phyloP scores from a whole-genome alignment of 768 basidiomycete genomes.

The Clitopilus hobsonii region DNA sequence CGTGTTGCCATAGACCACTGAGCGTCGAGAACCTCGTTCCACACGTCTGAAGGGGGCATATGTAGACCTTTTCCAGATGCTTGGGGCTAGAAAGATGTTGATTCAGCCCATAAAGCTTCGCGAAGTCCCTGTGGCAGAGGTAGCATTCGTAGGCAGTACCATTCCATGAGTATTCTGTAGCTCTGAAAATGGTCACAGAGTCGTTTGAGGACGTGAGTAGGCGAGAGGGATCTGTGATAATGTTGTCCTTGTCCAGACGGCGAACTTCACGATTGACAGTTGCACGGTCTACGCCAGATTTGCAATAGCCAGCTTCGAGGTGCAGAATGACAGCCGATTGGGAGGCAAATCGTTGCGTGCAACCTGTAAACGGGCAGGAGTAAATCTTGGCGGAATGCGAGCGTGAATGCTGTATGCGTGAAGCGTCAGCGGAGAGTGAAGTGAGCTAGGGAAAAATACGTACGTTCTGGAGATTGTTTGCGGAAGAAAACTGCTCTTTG shows the following conservation, averaged over 20 bases:
- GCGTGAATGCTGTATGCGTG: too few species aligned
- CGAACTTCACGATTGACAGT: conserved; percentile 38
- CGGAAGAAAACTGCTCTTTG: conserved; percentile 36
- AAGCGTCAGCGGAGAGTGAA: background rate
- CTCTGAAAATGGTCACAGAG: conserved; percentile 8
- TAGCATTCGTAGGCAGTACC: conserved; percentile 35
- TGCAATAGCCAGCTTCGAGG: conserved; percentile 56
- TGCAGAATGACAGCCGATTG: conserved; percentile 54
- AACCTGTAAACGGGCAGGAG: conserved; percentile 35
- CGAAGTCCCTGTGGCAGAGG: conserved; percentile 31
- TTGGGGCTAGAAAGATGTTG: conserved; percentile 28
- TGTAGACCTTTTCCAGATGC: conserved; percentile 32
- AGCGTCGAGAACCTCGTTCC: background rate
- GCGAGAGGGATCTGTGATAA: conserved; percentile 54
- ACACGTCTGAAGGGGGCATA: conserved; percentile 24
- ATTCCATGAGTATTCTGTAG: conserved; percentile 32
- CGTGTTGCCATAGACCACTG: too few species aligned
- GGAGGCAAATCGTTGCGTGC: conserved; percentile 43
- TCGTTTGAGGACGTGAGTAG: too few species aligned
- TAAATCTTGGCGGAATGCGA: too few species aligned
- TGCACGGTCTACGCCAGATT: conserved; percentile 38
- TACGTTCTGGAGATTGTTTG: conserved; percentile 27
- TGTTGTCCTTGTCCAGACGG: conserved; percentile 35
- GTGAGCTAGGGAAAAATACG: conserved; percentile 2
- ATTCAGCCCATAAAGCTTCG: conserved; percentile 25